These are phyloP conservation scores for Plasmopara muralis DNA, from an alignment of 352 stramenopile species.

Conservation along the genomic window DNA sequence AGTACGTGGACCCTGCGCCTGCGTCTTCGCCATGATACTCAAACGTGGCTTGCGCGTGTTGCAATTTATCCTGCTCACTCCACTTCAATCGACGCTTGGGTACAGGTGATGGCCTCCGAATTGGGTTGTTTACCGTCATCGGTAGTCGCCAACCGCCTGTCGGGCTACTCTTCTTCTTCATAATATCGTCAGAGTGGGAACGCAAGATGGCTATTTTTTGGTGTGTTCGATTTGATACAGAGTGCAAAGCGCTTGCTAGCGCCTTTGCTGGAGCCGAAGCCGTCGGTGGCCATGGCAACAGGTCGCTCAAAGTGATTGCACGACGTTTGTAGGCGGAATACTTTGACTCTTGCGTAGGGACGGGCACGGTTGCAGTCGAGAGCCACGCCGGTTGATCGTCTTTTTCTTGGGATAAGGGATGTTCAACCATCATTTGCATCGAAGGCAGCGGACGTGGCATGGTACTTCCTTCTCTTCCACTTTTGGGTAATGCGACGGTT, in stretches of 20 bases:
- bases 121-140: conserved; percentile 28
- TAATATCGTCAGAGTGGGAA: conserved; percentile 37
- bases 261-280: conserved; percentile 28
- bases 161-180: conserved; percentile 22
- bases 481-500: neutral
- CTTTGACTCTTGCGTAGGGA: conserved; percentile 4
- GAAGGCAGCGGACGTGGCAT: conserved; percentile 18
- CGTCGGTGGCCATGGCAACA: conserved; percentile 21
- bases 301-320: conserved; percentile 45
- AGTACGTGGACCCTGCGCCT: conserved; percentile 43
- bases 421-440: conserved; percentile 7
- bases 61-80: conserved; percentile 27
- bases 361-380: conserved; percentile 7
- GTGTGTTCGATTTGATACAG: conserved; percentile 30
- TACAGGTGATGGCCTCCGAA: conserved; percentile 12
- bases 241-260: conserved; percentile 39
- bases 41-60: conserved; percentile 37
- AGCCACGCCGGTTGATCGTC: conserved; percentile 14
- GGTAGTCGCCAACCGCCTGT: conserved; percentile 24
- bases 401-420: conserved; percentile 5
- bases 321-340: conserved; percentile 38
- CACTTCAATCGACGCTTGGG: conserved; percentile 17
- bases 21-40: conserved; percentile 71
- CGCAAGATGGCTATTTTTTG: conserved; percentile 35
- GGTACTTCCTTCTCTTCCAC: neutral